Evolutionary conservation across 2,329 filamentous ascomycete species (phyloP).

Genomic region (Huntiella moniliformis): DNA sequence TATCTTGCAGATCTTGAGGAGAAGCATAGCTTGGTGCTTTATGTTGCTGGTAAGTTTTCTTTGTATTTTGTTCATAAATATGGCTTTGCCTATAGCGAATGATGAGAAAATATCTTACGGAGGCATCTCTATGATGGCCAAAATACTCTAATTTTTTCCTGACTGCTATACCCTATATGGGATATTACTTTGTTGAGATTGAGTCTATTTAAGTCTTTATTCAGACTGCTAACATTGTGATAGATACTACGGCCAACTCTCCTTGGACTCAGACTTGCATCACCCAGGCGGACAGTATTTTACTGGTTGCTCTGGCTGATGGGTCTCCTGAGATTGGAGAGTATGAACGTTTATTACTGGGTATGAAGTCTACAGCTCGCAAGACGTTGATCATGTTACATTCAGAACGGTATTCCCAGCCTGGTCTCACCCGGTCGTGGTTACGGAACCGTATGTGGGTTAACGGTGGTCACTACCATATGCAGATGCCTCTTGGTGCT

Average conservation of each 20-base stretch:
- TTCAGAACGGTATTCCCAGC: conserved; percentile 66
- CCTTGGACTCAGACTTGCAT: conserved; percentile 99
- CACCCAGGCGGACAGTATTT: conserved; percentile 85
- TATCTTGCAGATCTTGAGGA: conserved; percentile 94
- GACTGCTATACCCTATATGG: conserved; percentile 19
- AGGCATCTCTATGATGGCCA: conserved; percentile 33
- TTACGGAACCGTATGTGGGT: conserved; percentile 89
- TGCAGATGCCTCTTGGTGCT: conserved; percentile 52
- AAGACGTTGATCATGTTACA: conserved; percentile 87
- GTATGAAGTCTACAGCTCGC: conserved; percentile 89
- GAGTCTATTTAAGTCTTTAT: conserved; percentile 13
- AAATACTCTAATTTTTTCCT: conserved; percentile 51
- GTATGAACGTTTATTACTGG: conserved; percentile 87
- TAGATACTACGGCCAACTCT: conserved; percentile 88
- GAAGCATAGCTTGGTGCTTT: conserved; percentile 87
- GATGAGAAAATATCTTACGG: conserved; percentile 33
- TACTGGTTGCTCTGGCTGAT: conserved; percentile 81
- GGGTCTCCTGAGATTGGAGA: conserved; percentile 81
- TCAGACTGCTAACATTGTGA: conserved; percentile 1
- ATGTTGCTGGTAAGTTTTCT: conserved; percentile 52
- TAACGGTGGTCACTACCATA: conserved; percentile 91
- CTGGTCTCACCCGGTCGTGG: conserved; percentile 77
- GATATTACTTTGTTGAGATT: conserved; percentile 13
- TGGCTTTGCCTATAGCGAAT: conserved; percentile 17
- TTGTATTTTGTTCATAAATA: conserved; percentile 2